phyloP scores from a whole-genome alignment of 2,329 filamentous ascomycete genomes.

The Penicillium concentricum region DNA sequence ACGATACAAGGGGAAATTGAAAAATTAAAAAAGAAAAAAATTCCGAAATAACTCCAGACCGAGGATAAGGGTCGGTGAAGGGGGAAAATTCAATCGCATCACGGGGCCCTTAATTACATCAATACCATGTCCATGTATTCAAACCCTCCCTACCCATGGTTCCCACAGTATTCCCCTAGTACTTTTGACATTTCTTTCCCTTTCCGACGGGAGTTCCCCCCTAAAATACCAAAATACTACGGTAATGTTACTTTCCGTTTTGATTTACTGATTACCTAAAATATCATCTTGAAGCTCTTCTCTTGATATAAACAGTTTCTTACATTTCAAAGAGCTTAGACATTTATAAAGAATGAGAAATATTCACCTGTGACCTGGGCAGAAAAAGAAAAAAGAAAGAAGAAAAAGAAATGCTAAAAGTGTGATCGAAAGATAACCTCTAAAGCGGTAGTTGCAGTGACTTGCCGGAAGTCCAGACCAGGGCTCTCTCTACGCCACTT shows the following conservation, averaged over 20 bases:
- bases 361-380: constrained; percentile 16
- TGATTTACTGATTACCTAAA: constrained; percentile 2
- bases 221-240: background rate
- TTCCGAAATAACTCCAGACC: constrained; percentile 9
- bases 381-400: background rate
- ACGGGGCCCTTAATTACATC: constrained; percentile 19
- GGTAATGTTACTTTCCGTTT: constrained; percentile 25
- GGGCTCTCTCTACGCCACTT: constrained; percentile 6
- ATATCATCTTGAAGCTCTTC: background rate
- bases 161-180: constrained; percentile 7
- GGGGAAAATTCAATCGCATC: constrained; percentile 26
- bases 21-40: constrained; percentile 6
- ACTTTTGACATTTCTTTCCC: constrained; percentile 1
- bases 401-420: background rate
- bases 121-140: background rate
- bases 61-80: constrained; percentile 19
- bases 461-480: constrained; percentile 8
- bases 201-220: background rate
- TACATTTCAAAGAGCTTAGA: background rate
- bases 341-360: constrained; percentile 1
- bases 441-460: constrained; percentile 3
- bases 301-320: background rate
- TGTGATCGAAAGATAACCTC: constrained; percentile 4
- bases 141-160: constrained; percentile 2
- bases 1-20: constrained; percentile 13